Conservation (phyloP, 495 filamentous ascomycete genomes). For the Aspergillus sparsus region DNA sequence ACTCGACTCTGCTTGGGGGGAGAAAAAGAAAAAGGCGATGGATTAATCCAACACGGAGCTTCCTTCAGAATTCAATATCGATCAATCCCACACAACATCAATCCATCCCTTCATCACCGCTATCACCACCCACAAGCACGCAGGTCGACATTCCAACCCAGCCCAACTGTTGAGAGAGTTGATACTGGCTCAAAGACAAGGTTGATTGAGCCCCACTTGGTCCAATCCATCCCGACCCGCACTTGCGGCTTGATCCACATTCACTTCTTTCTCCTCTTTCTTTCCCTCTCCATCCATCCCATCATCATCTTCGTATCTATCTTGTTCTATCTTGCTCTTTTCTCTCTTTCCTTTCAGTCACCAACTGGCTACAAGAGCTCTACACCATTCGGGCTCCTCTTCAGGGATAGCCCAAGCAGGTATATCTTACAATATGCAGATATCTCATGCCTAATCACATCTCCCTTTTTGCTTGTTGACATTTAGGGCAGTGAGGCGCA, state of each 20-base stretch:
- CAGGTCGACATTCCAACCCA: too few relatives aligned
- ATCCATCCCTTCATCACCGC: too few relatives aligned
- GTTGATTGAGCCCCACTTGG: slow-evolving; percentile 1
- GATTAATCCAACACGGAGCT: too few relatives aligned
- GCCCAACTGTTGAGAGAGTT: too few relatives aligned
- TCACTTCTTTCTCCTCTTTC: neutral
- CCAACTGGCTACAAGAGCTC: neutral
- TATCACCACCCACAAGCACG: too few relatives aligned
- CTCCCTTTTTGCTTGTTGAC: neutral
- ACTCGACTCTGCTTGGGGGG: too few relatives aligned
- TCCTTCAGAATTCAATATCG: too few relatives aligned
- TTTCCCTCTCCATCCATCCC: neutral
- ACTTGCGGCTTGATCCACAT: neutral
- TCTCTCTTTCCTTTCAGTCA: neutral
- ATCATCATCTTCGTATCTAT: neutral
- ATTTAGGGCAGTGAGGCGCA: neutral
- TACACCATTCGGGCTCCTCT: neutral
- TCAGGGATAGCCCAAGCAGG: neutral
- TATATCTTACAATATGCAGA: neutral
- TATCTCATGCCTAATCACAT: too few relatives aligned
- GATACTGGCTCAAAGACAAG: neutral
- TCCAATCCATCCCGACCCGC: neutral
- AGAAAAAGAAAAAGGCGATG: too few relatives aligned
- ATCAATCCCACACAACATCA: too few relatives aligned
- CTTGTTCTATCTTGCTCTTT: neutral